Evolutionary conservation across 1,284 basidiomycete species (phyloP), one percentile per base, ranked within the genome.

Genomic region (Golubevia pallescens): DNA sequence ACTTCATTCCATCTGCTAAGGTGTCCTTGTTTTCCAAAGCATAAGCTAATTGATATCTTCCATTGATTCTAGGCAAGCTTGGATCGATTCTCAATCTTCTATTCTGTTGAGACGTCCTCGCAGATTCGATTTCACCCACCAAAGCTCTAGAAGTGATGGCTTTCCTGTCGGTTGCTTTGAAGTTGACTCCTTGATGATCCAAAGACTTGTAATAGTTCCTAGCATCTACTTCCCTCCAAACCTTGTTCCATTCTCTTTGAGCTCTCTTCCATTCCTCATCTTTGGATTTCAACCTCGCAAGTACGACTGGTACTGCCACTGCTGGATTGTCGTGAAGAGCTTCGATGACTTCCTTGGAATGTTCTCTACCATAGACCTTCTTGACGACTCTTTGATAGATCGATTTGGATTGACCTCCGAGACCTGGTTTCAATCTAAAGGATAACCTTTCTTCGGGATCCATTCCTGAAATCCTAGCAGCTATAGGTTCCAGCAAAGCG

Each of bases 141-240:
- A 99, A 92, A 69, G 92, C 89, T 87, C 96, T 98, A 58, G 92
- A 89, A 3, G 94, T 96, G 81, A 97, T 92, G 61, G 90, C 91
- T 88, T 97, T 97, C 90, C 97, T 98, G 88, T 99, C 97, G 84
- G 93, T 93, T 57, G 90, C 89, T 88, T 98, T 98, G 90, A 97
- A 97, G 70, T 90, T 91, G 81, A 94, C 92, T 3, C 94, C 95
- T 83, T 98, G 95, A 83, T 97, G 94, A 85, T 99, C 97, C 66
- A 98, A 90, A 55, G 92, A 92, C 88, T 97, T 97, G 90, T 95
- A 95, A 86, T 96, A 98, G 88, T 98, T 98, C 87, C 94, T 93
- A 65, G 92, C 92, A 80, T 98, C 96, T 56, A 97, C 93, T 86
- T 98, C 96, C 65, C 95, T 90, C 97, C 97, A 99, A 21, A 95